A percentile compares a stretch with the other conserved stretches of the same genome.
phyloP scores from a whole-genome alignment of 225 moss, liverwort and hornwort genomes.

The Anthoceros angustus region DNA sequence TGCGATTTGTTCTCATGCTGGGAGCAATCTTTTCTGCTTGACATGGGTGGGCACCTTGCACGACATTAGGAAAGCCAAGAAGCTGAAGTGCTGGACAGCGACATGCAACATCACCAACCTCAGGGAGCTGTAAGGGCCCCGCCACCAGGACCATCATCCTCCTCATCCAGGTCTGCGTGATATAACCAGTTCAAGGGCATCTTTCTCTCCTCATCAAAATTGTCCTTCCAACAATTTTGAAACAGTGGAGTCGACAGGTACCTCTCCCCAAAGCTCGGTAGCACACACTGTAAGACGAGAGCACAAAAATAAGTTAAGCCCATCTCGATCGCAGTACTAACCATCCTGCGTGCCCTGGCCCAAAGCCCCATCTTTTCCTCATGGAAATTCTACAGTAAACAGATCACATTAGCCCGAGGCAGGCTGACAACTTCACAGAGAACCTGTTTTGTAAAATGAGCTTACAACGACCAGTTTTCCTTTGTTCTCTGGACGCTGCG shows the following conservation, averaged over 20 bases:
- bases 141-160: neutral
- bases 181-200: slow-evolving; percentile 22
- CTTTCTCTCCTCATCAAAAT: slow-evolving; percentile 34
- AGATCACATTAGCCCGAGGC: neutral
- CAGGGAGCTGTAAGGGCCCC: neutral
- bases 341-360: too few species aligned
- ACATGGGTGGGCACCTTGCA: too few species aligned
- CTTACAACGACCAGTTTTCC: slow-evolving; percentile 21
- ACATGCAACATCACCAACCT: neutral
- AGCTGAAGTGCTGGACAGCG: neutral
- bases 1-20: too few species aligned
- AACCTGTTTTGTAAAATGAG: neutral
- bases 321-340: neutral
- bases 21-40: too few species aligned
- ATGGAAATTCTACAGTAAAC: too few species aligned
- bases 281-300: slow-evolving; percentile 38
- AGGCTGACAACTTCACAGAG: neutral
- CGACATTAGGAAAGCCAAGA: neutral
- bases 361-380: too few species aligned
- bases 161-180: slow-evolving; percentile 23
- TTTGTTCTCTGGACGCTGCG: slow-evolving; percentile 21
- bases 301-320: neutral
- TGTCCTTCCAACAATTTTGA: slow-evolving; percentile 46
- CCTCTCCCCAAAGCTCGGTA: slow-evolving; percentile 75
- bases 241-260: slow-evolving; percentile 63